These are phyloP conservation scores for Scytalidium lignicola DNA, from an alignment of 2,329 filamentous ascomycete genomes.

Conservation along the genomic window DNA sequence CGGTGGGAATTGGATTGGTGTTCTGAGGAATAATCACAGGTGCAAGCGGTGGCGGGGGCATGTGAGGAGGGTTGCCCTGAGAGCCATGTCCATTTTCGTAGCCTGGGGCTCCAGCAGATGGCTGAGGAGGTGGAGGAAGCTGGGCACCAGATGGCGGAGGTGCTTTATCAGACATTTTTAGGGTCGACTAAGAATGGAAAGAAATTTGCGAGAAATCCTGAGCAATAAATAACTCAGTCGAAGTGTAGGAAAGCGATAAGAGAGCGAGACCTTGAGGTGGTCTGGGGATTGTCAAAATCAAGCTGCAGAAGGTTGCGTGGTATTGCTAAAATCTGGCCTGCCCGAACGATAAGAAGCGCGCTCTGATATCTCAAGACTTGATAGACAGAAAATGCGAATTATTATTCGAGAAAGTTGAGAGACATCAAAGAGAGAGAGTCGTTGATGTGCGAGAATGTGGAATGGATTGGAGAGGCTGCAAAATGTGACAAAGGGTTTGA, in stretches of 20 bases:
- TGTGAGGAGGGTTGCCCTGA: conserved; percentile 66
- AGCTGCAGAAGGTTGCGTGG: conserved; percentile 14
- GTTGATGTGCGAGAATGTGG: neutral
- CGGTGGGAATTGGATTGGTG: conserved; percentile 89
- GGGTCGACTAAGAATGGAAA: conserved; percentile 20
- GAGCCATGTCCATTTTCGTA: conserved; percentile 72
- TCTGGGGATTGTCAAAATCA: conserved; percentile 3
- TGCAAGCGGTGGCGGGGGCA: conserved; percentile 85
- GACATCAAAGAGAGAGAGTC: neutral
- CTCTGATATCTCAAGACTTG: conserved; percentile 21
- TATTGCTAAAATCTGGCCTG: conserved; percentile 19
- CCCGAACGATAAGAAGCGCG: conserved; percentile 25
- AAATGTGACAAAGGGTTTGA: neutral
- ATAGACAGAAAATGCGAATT: conserved; percentile 19
- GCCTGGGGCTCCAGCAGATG: conserved; percentile 66
- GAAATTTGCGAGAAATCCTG: conserved; percentile 15
- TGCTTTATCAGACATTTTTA: conserved; percentile 73
- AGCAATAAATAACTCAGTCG: conserved; percentile 5
- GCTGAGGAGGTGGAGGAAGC: conserved; percentile 65
- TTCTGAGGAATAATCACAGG: conserved; percentile 86
- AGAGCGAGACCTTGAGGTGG: neutral
- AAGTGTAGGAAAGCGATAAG: neutral
- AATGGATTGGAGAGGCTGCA: neutral
- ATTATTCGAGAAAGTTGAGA: conserved; percentile 18
- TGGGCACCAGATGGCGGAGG: conserved; percentile 56